Evolutionary conservation across 2,329 filamentous ascomycete species (phyloP), one percentile per base, ranked within the genome.

Genomic region (Pseudogymnoascus sp.): DNA sequence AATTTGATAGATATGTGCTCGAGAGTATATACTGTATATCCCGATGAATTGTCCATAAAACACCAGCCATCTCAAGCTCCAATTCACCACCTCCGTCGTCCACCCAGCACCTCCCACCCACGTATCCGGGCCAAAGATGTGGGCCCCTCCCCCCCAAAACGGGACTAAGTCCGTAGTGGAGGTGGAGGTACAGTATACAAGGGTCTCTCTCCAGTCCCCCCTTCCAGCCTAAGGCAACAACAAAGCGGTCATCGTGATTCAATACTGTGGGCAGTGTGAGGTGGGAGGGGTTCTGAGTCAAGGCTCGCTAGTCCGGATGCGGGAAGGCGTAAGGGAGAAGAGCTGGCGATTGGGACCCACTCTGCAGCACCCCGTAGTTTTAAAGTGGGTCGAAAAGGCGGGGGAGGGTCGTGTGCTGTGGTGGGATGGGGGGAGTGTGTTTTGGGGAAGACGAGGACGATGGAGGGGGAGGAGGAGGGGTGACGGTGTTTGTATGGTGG

Each of bases 291-390:
- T 31, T 31, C 45, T 52, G 45, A 52, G 45, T 52, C 26, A 31
- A 16, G 4, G 4, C 1, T 55, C 4, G 26, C 45, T 55, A 55
- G 6, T 19, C 29, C 26, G 0, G 31, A 33, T 19, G 0, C 1
- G 26, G 45, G 26, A 55, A 33, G 45, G 45, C 26, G 45, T 8
- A 33, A 5, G 26, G 4, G 45, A 55, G 45, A 19, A 55, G 45
- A 55, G 45, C 8, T 31, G 45, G 45, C 45, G 45, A 52, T 52
- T 52, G 45, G 45, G 45, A 52, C 45, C 45, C 45, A 52, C 45
- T 52, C 23, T 31, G 26, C 7, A 52, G n/a, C 26, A 52, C 23
- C 3, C 23, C 23, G 31, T 26, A 31, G 11, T 52, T 26, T 21
- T 16, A 52, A 16, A 4, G 12, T 35, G 33, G 35, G 38, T 16